These are phyloP conservation scores for Cladosporium cucumerinum DNA, from an alignment of 2,329 filamentous ascomycete genomes.

Conservation along the genomic window DNA sequence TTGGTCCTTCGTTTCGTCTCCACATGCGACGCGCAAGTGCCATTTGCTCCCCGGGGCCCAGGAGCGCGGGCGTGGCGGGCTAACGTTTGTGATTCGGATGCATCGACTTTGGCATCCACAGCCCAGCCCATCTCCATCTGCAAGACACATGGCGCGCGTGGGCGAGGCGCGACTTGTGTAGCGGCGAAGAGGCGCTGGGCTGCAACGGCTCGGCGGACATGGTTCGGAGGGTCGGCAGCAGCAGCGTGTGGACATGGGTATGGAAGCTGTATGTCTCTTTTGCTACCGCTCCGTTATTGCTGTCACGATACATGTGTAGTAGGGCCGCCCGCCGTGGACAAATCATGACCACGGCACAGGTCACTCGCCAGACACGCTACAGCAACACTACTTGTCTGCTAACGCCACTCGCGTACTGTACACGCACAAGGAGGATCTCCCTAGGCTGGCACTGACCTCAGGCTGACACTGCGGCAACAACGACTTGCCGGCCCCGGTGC, in stretches of 20 bases:
- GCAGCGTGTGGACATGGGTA: neutral
- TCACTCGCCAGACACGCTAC: neutral
- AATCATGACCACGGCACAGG: neutral
- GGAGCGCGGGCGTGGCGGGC: slow-evolving; percentile 78
- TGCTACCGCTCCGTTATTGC: neutral
- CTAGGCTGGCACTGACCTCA: slow-evolving; percentile 12
- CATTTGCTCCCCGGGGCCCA: slow-evolving; percentile 75
- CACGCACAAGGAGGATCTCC: neutral
- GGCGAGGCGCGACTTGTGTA: neutral
- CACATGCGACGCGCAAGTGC: slow-evolving; percentile 13
- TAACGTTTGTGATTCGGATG: slow-evolving; percentile 69
- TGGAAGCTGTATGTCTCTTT: neutral
- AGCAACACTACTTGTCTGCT: neutral
- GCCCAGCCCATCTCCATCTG: neutral
- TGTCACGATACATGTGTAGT: neutral
- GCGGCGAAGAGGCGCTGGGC: neutral
- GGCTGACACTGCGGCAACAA: slow-evolving; percentile 8
- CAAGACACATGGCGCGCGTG: slow-evolving; percentile 12
- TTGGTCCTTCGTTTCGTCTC: neutral
- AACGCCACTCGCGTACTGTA: neutral
- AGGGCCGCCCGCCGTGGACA: neutral
- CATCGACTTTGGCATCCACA: neutral
- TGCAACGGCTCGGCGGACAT: slow-evolving; percentile 2
- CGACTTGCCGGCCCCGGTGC: slow-evolving; percentile 13
- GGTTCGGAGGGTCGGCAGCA: neutral